Evolutionary conservation across 2,329 filamentous ascomycete genomes (phyloP), one percentile per base, ranked within the genome.

Genomic region (Neurospora crassa): DNA sequence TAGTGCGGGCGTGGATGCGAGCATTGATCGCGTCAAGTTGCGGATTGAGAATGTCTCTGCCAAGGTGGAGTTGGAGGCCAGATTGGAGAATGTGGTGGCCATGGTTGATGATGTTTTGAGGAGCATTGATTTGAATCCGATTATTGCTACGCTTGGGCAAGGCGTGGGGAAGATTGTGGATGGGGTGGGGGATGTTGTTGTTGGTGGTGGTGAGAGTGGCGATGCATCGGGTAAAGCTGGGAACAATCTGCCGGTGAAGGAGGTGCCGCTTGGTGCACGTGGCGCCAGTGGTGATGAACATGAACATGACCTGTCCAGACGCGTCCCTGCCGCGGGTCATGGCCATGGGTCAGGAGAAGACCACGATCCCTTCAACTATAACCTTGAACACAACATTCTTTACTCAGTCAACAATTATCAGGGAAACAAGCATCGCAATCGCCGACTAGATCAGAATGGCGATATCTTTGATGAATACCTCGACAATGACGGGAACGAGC

Each of bases 361-460:
- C 34, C 29, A 70, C 14, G 78, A 78, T 34, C 72, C 77, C 12
- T 76, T 78, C 41, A 79, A 79, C 70, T 86, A 84, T 78, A 83
- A 86, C 67, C 79, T 89, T 59, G 80, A 81, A 70, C 82, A 88
- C 79, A 87, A 87, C 76, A 86, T 90, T 72, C 83, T 90, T 42
- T 89, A 87, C 79, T 87, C 85, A 40, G 78, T 88, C 77, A 89
- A 89, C 79, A 84, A 90, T 80, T 90, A 88, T 77, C 81, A 81
- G 16, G 86, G 87, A 20, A 82, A 85, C 72, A 82, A 80, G 45
- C 85, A 87, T 78, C 88, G 85, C 43, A 89, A 89, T 77, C 84
- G 86, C 53, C 79, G 88, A 7, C 80, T 89, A 7, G 83, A 81
- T 5, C 87, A 88, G 78, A 84, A 86, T 73, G 87, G 87, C 53